These are phyloP conservation scores for Eragrostis curvula DNA, from an alignment of 176 grass and related monocot species.

Conservation along the genomic window DNA sequence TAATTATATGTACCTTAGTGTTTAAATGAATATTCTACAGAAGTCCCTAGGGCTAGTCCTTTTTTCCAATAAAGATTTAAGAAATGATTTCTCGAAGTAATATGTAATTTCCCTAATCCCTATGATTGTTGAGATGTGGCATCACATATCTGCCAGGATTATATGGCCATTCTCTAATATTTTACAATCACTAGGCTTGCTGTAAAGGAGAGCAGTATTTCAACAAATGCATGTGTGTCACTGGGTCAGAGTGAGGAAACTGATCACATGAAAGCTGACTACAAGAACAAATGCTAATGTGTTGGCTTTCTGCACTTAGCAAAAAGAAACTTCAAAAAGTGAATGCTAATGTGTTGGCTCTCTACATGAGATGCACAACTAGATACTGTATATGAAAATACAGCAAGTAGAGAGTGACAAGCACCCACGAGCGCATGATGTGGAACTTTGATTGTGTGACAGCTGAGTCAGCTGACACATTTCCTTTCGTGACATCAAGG, in stretches of 20 bases:
- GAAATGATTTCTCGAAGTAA: not conserved
- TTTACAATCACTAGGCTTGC: not conserved
- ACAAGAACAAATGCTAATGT: conserved; percentile 6
- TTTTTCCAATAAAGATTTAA: not conserved
- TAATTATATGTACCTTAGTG: not conserved
- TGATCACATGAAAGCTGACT: conserved; percentile 5
- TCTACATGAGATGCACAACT: conserved; percentile 17
- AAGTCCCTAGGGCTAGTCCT: not conserved
- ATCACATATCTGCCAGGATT: conserved; percentile 6
- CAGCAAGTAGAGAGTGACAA: conserved; percentile 46
- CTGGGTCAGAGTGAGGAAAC: conserved; percentile 8
- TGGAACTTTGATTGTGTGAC: conserved; percentile 82
- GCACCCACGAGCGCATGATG: conserved; percentile 83
- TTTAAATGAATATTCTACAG: not conserved
- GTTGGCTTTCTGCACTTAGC: not conserved
- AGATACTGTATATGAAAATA: conserved; percentile 24
- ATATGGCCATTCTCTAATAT: conserved; percentile 22
- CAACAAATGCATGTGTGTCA: not conserved
- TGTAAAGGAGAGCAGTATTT: conserved; percentile 2
- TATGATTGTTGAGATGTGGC: not conserved
- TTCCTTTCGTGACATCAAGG: conserved; percentile 94
- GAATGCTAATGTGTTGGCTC: too few species aligned
- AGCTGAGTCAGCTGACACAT: conserved; percentile 76
- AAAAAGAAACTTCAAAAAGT: not conserved
- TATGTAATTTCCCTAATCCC: not conserved